phyloP scores from a whole-genome alignment of 148 eudicot species.

The Oxyria digyna region DNA sequence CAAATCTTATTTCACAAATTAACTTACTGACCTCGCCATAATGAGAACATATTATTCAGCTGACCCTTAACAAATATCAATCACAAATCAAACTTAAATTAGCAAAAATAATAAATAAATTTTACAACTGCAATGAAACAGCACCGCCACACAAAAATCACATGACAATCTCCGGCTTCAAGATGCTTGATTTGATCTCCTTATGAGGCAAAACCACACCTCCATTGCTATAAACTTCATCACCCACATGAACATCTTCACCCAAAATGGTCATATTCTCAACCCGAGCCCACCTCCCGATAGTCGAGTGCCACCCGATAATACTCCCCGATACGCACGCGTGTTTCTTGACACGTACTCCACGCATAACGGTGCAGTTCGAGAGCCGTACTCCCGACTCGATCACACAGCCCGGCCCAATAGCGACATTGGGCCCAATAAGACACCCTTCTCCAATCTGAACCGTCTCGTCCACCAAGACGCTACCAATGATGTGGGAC shows the following conservation, averaged over 20 bases:
- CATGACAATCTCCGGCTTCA: conserved; percentile 94
- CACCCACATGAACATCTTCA: conserved; percentile 83
- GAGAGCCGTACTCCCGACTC: conserved; percentile 86
- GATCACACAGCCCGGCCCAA: conserved; percentile 87
- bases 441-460: conserved; percentile 86
- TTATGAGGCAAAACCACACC: conserved; percentile 94
- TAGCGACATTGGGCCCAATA: conserved; percentile 92
- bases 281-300: conserved; percentile 86
- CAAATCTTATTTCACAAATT: background rate
- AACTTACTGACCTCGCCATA: background rate
- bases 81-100: background rate
- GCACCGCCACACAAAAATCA: conserved; percentile 17
- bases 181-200: conserved; percentile 81
- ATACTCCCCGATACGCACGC: conserved; percentile 81
- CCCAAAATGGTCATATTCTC: conserved; percentile 92
- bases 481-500: conserved; percentile 63
- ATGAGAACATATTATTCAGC: background rate
- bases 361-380: conserved; percentile 86
- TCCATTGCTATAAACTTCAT: conserved; percentile 81
- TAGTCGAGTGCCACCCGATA: conserved; percentile 91
- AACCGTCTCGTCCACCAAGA: conserved; percentile 72
- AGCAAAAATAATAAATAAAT: background rate
- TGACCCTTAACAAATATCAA: background rate
- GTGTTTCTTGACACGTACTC: conserved; percentile 79
- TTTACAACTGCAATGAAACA: background rate